Base-by-base conservation (phyloP, 1,284 basidiomycete species). In the Ganoderma multipileum region DNA sequence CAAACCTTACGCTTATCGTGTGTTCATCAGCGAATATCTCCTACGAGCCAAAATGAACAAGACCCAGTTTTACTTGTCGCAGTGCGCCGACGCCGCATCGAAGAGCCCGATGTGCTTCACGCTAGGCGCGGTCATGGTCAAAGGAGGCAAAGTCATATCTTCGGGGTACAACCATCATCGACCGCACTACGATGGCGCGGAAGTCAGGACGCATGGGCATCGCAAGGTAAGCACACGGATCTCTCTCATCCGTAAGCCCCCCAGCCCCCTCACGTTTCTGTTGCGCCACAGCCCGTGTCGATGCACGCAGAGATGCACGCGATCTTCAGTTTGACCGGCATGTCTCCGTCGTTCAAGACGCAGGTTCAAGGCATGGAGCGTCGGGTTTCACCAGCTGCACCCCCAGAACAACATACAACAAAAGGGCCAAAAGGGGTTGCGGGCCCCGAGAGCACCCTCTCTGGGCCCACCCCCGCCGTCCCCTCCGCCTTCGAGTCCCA, bases 281-380 rank as follows among this genome's bases (percentile, higher is more conserved):
- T 52, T 38, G 16, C 4, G n/a, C 1, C 47, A 14, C 61, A 79
- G 82, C 85, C 86, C 28, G 78, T 86, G 26, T 87, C 85, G 3
- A 88, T 89, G 86, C 87, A 89, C 72, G 87, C 87, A 2, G 86
- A 89, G 79, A 89, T 88, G 87, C 85, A 88, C 71, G 84, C 83
- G 18, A 89, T 87, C 71, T 86, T 84, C 77, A 87, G 78, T 72
- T 71, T 84, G 65, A 86, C 85, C 66, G 85, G 86, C 81, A 82
- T 82, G 83, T 83, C 83, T 63, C 86, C 85, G 62, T 83, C 84
- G 68, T 85, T 84, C 81, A 86, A 85, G 83, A 83, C 80, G 79
- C 86, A 87, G 79, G 81, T 85, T 84, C 81, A 84, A 83, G 80
- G 80, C 73, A 68, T 79, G 76, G 75, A 79, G 69, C 75, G 77